phyloP scores from a whole-genome alignment of 1,284 basidiomycete species.

The Sanghuangporus baumii region DNA sequence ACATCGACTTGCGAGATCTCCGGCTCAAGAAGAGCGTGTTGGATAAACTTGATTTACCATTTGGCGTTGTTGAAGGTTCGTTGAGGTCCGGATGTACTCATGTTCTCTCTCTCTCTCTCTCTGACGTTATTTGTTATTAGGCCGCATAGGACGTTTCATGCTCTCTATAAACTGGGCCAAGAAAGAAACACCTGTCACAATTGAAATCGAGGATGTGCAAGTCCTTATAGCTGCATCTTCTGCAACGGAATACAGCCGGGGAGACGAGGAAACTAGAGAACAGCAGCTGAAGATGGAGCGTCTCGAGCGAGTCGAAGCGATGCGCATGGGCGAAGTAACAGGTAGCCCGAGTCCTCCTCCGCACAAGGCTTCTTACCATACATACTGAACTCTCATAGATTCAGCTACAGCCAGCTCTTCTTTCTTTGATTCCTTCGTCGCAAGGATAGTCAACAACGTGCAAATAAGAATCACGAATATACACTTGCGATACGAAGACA shows the following conservation, averaged over 20 bases:
- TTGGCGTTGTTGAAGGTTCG: constrained; percentile 91
- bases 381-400: not conserved
- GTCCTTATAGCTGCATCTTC: constrained; percentile 87
- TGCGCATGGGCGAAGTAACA: constrained; percentile 64
- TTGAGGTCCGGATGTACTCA: not conserved
- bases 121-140: constrained; percentile 34
- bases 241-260: constrained; percentile 66
- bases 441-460: constrained; percentile 94
- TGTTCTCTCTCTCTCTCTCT: too few species aligned
- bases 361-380: not conserved
- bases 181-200: constrained; percentile 88
- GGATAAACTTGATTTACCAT: constrained; percentile 94
- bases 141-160: constrained; percentile 82
- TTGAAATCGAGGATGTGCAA: constrained; percentile 93
- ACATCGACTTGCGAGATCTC: constrained; percentile 77
- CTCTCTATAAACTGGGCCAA: constrained; percentile 85
- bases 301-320: constrained; percentile 82
- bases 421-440: constrained; percentile 78
- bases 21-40: constrained; percentile 91
- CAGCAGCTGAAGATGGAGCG: constrained; percentile 90
- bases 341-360: constrained; percentile 16
- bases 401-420: constrained; percentile 48
- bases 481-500: constrained; percentile 96
- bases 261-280: constrained; percentile 79
- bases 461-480: constrained; percentile 96